Base-by-base conservation (phyloP, 1,284 basidiomycete species). In the Hypsizygus ulmarius region DNA sequence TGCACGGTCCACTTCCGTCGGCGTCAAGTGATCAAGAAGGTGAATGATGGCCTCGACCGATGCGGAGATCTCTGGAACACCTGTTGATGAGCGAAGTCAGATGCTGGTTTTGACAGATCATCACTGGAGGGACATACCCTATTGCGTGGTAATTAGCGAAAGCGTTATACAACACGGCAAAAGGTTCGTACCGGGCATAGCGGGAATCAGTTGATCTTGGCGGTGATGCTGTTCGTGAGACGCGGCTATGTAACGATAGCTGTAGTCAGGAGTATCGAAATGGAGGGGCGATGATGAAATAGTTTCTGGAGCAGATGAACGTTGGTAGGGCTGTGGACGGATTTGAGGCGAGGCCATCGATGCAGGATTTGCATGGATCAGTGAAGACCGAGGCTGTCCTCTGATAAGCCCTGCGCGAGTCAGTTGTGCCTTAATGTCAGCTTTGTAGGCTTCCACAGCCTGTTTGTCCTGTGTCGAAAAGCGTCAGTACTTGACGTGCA, bases 351-450 rank as follows among this genome's bases (percentile, higher is more conserved):
- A 43, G 1, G 45, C 15, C 42, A 50, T 49, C 10, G 58, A 19
- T 12, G 33, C 15, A 28, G 49, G 18, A 21, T 50, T 50, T 54
- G 69, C 65, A 47, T 70, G 67, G 43, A 75, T 62, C 47, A 77
- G 68, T 28, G 76, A 72, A 30, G 81, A 68, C 18, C 84, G 80
- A 14, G 86, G 87, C 61, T 88, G 86, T 30, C 87, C 87, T 35
- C 87, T 83, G 57, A 90, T 89, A 63, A 87, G 78, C 51, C 86
- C 87, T 45, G 80, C 81, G 53, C 82, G 74, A 39, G 83, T 84
- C 46, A 90, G 74, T 61, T 87, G 83, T 36, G 84, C 79, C 65
- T 90, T 90, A 66, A 90, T 90, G 50, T 80, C 76, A n/a, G 84
- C 84, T 64, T 89, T 90, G 74, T 89, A 90, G 36, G 73, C 75